Percentiles rank a stretch among this genome's conserved stretches.
These are phyloP conservation scores for Colletotrichum incanum DNA, from an alignment of 2,329 filamentous ascomycete genomes.

Conservation along the genomic window DNA sequence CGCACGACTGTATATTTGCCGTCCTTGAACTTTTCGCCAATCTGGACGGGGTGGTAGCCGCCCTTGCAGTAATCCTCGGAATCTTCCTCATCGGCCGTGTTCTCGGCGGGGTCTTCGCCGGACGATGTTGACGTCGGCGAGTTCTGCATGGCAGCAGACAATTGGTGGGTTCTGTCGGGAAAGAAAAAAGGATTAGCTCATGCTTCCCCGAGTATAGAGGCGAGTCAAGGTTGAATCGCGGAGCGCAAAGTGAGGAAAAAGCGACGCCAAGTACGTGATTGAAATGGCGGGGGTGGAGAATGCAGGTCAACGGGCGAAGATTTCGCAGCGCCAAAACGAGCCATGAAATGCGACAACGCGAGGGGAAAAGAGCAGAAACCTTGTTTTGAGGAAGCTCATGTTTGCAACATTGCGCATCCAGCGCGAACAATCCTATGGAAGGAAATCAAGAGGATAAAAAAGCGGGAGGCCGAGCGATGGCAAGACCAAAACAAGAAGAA, in stretches of 20 bases:
- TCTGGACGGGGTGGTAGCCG: constrained; percentile 94
- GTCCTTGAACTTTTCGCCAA: constrained; percentile 98
- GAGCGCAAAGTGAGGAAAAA: constrained; percentile 18
- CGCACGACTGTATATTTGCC: constrained; percentile 96
- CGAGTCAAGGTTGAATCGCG: background rate
- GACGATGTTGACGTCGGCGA: constrained; percentile 85
- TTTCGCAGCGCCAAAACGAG: constrained; percentile 30
- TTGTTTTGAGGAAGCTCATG: constrained; percentile 63
- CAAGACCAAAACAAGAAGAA: constrained; percentile 26
- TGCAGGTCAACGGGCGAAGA: constrained; percentile 34
- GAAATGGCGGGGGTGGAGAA: constrained; percentile 41
- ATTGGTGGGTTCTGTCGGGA: constrained; percentile 66
- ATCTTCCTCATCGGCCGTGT: constrained; percentile 98
- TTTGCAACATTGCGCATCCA: constrained; percentile 55
- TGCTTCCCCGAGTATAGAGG: background rate
- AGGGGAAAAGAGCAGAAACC: constrained; percentile 48
- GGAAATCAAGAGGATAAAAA: constrained; percentile 32
- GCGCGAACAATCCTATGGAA: constrained; percentile 31
- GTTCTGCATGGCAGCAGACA: constrained; percentile 71
- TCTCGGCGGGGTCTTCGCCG: constrained; percentile 87
- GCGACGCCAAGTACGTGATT: constrained; percentile 24
- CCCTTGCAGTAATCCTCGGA: constrained; percentile 99
- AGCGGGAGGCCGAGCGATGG: constrained; percentile 36
- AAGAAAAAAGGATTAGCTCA: constrained; percentile 43
- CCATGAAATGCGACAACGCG: constrained; percentile 30